phyloP scores from a whole-genome alignment of 495 filamentous ascomycete species.

The Letharia lupina region DNA sequence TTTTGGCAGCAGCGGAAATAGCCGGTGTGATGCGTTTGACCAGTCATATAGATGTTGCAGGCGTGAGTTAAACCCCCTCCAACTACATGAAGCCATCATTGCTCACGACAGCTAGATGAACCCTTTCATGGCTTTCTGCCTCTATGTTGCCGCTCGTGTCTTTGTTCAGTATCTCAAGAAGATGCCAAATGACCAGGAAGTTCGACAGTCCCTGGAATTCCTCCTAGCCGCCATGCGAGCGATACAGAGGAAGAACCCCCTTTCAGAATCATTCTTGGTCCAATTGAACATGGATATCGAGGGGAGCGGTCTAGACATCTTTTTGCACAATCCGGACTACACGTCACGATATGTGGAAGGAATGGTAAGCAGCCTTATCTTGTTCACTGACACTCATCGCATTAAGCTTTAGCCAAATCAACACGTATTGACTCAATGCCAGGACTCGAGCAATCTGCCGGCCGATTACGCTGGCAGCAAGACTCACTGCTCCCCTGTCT shows the following conservation, averaged over 20 bases:
- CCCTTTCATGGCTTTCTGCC: constrained; percentile 89
- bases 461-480: neutral
- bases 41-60: constrained; percentile 75
- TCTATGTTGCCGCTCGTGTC: constrained; percentile 90
- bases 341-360: constrained; percentile 11
- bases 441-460: neutral
- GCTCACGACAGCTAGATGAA: constrained; percentile 63
- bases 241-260: constrained; percentile 76
- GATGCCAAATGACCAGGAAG: constrained; percentile 72
- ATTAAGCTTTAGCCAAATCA: neutral
- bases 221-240: constrained; percentile 82
- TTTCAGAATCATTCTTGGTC: constrained; percentile 91
- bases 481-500: neutral
- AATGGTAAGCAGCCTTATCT: constrained; percentile 6
- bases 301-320: constrained; percentile 40
- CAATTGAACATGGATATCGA: constrained; percentile 91
- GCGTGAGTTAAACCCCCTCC: constrained; percentile 47
- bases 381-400: neutral
- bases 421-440: neutral
- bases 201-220: constrained; percentile 77
- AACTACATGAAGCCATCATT: neutral
- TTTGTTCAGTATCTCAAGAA: constrained; percentile 94
- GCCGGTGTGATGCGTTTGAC: constrained; percentile 96
- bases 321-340: constrained; percentile 21
- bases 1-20: constrained; percentile 89